Base-by-base conservation (phyloP, 441 rosid genomes). In the Pelargonium fulgidum region DNA sequence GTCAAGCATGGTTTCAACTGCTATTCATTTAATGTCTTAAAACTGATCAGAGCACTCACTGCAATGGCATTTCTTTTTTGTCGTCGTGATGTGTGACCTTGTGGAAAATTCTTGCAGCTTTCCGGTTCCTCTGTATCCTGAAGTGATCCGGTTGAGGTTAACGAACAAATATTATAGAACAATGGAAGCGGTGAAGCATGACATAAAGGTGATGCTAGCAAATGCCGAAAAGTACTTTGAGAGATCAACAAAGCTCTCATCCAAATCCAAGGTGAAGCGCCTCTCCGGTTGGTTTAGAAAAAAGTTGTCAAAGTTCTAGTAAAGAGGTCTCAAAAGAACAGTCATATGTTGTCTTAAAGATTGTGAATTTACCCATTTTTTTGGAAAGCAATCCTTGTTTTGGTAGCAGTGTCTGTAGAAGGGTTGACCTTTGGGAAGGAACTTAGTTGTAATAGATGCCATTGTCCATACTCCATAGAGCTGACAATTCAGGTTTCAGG, bases 51-150 rank as follows among this genome's bases (percentile, higher is more conserved):
- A 41, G 8, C 44, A 41, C 9, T 1, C 44, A 41, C 9, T 1
- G 44, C 44, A 41, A 41, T 1, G 44, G 10, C 10, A 7, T 41
- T 41, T 41, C 44, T 41, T 41, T 41, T 41, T 41, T 41, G 8
- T 41, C 8, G 11, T 41, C 1, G 17, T 68, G 17, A 45, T 56
- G 17, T 62, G 47, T 26, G 62, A 29, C 36, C 61, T 13, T 12
- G 6, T 42, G 76, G 20, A 47, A 41, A 41, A 67, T 68, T 70
- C 47, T 75, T 19, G 77, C 96, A 89, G 92, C 85, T 89, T 85
- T 73, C 86, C 92, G 5, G 90, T 87, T 70, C 86, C 90, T 14
- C 67, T 89, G 72, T 81, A 80, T 77, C 92, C 92, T 0, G 86
- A 81, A 71, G 75, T 87, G 79, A 85, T 89, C 74, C 86, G 77